Percentiles rank a stretch among this genome's conserved stretches.
These are phyloP conservation scores for Heterobasidion annosum DNA, from an alignment of 1,284 basidiomycete species.

Conservation along the genomic window DNA sequence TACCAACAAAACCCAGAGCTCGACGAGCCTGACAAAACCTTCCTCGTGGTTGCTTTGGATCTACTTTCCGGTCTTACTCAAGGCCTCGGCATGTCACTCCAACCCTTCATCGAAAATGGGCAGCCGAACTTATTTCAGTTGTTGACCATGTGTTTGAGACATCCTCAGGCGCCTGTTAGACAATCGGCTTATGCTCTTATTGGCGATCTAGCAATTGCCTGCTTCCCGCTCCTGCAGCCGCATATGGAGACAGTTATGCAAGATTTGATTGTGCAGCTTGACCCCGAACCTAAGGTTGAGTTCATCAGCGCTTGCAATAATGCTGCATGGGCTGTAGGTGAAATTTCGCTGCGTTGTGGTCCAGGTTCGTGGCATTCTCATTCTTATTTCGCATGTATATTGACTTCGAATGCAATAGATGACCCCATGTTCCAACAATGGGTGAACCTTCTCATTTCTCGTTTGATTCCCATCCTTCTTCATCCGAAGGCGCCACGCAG, in stretches of 20 bases:
- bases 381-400: neutral
- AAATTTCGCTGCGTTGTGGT: conserved; percentile 87
- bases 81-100: conserved; percentile 77
- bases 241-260: conserved; percentile 85
- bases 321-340: conserved; percentile 99
- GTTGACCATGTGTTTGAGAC: conserved; percentile 82
- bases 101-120: conserved; percentile 56
- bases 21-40: conserved; percentile 91
- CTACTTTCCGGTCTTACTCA: conserved; percentile 93
- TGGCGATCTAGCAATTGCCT: conserved; percentile 96
- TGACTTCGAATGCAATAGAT: conserved; percentile 27
- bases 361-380: conserved; percentile 37
- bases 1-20: conserved; percentile 80
- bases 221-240: conserved; percentile 80
- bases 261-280: conserved; percentile 84
- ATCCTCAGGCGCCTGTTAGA: conserved; percentile 90
- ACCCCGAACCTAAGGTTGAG: conserved; percentile 84
- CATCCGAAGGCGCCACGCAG: conserved; percentile 90
- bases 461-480: conserved; percentile 89
- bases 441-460: conserved; percentile 79
- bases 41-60: conserved; percentile 96
- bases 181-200: conserved; percentile 97
- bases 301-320: conserved; percentile 98
- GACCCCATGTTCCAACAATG: conserved; percentile 83
- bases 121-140: conserved; percentile 75